Evolutionary conservation across 768 basidiomycete species (phyloP), one percentile per base, ranked within the genome.

Genomic region (Tylopilus balloui): DNA sequence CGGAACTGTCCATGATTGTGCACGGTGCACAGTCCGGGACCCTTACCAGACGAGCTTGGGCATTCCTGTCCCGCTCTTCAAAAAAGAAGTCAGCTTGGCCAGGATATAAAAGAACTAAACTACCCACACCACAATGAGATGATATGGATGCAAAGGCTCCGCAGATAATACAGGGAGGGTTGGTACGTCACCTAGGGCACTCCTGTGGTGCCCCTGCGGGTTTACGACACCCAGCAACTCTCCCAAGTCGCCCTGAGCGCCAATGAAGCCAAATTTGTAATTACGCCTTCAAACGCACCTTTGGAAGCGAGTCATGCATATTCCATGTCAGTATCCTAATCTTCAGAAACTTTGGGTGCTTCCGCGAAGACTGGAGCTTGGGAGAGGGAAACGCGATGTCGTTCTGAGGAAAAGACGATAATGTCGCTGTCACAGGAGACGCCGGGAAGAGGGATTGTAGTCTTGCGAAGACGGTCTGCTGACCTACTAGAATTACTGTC

Each of bases 241-340:
- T 55, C 79, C 77, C 43, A 90, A 63, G 59, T 91, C 80, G 6
- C 88, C 88, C 86, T 89, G 47, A 15, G 19, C 36, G 29, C n/a
- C 32, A 19, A 49, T 52, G 52, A 52, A 48, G 46, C 34, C n/a
- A 4, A 4, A 20, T 36, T 29, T 17, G 31, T 46, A 43, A 50
- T 31, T 15, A 20, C 41, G n/a, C 39, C 39, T 25, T 29, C 39
- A 31, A 34, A 21, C 60, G 14, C 24, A 81, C 86, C 77, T 86
- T 89, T 25, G 88, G 88, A 6, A 89, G 60, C 0, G 83, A 83
- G 54, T 89, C 86, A 54, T 90, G 84, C 88, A 91, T 91, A 55
- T 90, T 91, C 88, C 88, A 91, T 31, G 84, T 85, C 28, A 88
- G 44, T 40, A 89, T 78, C 36, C 81, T 71, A 32, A 88, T 69